These are phyloP conservation scores for Coemansia sp. DNA, from an alignment of 192 early-diverging fungal genomes.

Conservation along the genomic window DNA sequence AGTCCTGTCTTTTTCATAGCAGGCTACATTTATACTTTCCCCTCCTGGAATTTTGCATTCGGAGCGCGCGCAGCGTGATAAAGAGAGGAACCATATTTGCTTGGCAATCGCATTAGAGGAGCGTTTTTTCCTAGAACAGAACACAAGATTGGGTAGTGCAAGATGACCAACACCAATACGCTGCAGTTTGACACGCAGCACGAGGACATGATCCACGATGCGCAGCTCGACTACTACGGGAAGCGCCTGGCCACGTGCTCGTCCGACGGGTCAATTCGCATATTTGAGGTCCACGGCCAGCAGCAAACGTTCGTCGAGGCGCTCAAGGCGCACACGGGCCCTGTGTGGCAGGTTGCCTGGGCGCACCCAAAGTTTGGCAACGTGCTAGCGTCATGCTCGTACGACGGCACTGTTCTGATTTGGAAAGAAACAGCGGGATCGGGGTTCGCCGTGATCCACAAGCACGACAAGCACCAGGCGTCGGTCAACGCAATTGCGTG, in stretches of 20 bases:
- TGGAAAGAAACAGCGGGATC: constrained; percentile 87
- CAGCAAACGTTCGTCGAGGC: constrained; percentile 47
- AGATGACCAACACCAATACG: not conserved
- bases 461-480: constrained; percentile 83
- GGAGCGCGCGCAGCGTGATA: no score
- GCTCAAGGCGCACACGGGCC: constrained; percentile 82
- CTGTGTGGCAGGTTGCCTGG: constrained; percentile 99
- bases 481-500: constrained; percentile 97
- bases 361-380: constrained; percentile 98
- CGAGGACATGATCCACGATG: constrained; percentile 68
- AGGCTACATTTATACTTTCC: not conserved
- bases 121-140: no score
- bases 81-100: not conserved
- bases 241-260: constrained; percentile 97
- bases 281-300: constrained; percentile 82
- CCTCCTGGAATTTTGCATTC: not conserved
- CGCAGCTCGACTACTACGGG: constrained; percentile 80
- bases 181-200: constrained; percentile 56
- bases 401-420: constrained; percentile 93
- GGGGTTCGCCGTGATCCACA: constrained; percentile 59
- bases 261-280: constrained; percentile 89
- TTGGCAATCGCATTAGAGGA: no score
- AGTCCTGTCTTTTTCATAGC: no score
- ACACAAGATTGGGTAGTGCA: no score
- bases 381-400: constrained; percentile 94